These are phyloP conservation scores for Aspergillus asperescens DNA, from an alignment of 495 filamentous ascomycete genomes.

Conservation along the genomic window DNA sequence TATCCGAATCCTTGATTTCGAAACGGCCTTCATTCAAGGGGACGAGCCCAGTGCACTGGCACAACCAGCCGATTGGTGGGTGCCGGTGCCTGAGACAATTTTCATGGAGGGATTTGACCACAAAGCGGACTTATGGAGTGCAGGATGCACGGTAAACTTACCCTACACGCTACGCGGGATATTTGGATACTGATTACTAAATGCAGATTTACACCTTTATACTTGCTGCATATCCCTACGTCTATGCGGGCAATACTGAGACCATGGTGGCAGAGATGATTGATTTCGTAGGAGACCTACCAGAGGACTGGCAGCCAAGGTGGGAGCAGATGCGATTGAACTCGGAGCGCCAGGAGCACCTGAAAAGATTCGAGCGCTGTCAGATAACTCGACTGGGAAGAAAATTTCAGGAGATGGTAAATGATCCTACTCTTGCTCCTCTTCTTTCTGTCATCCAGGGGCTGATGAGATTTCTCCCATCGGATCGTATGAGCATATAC, in stretches of 20 bases:
- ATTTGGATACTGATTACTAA: background rate
- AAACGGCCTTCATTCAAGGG: constrained; percentile 31
- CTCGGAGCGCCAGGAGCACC: too few species aligned
- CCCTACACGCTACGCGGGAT: too few species aligned
- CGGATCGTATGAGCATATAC: background rate
- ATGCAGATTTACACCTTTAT: background rate
- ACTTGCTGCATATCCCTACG: background rate
- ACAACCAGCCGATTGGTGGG: constrained; percentile 28
- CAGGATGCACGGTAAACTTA: constrained; percentile 34
- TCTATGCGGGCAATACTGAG: background rate
- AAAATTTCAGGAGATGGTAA: background rate
- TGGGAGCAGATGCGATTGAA: background rate
- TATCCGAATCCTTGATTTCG: constrained; percentile 35
- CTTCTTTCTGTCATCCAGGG: background rate
- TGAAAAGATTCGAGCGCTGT: too few species aligned
- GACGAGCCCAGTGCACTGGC: constrained; percentile 26
- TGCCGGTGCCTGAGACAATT: constrained; percentile 39
- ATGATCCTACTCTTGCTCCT: background rate
- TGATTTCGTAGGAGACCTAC: background rate
- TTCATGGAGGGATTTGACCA: constrained; percentile 36
- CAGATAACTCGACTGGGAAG: too few species aligned
- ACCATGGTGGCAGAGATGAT: background rate
- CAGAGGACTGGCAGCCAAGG: background rate
- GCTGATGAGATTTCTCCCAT: constrained; percentile 1
- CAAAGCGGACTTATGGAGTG: constrained; percentile 39